phyloP scores from a whole-genome alignment of 768 basidiomycete genomes.

The Pisolithus tinctorius region DNA sequence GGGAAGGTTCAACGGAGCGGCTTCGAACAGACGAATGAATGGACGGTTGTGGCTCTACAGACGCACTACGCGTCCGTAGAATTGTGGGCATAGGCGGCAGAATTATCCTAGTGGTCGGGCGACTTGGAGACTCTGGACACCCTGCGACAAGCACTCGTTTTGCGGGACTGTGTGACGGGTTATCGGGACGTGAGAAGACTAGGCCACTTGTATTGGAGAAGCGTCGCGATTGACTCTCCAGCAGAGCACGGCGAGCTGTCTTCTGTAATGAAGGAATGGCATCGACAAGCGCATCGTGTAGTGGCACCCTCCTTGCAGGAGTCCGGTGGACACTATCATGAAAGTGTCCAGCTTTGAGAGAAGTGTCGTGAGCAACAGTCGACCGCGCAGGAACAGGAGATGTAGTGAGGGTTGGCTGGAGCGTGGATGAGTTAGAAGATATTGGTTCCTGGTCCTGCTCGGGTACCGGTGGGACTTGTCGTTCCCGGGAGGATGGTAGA shows the following conservation, averaged over 20 bases:
- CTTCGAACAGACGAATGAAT: conserved; percentile 13
- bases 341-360: conserved; percentile 29
- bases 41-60: conserved; percentile 29
- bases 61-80: conserved; percentile 25
- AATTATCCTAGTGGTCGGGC: conserved; percentile 13
- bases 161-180: conserved; percentile 30
- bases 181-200: conserved; percentile 37
- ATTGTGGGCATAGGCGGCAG: conserved; percentile 12
- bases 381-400: conserved; percentile 24
- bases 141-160: conserved; percentile 27
- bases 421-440: too few species aligned
- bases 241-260: conserved; percentile 28
- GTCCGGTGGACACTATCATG: conserved; percentile 39
- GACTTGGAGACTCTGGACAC: conserved; percentile 24
- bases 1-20: conserved; percentile 24
- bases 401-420: too few species aligned
- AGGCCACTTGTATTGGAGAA: conserved; percentile 15
- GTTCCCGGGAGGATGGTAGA: too few species aligned
- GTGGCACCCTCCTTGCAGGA: conserved; percentile 59
- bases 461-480: too few species aligned
- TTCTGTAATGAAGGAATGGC: conserved; percentile 47
- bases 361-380: conserved; percentile 12
- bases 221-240: conserved; percentile 16
- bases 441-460: too few species aligned
- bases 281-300: conserved; percentile 43